These are phyloP conservation scores for Nakazawaea pomicola DNA, from an alignment of 805 yeast species.

Conservation along the genomic window DNA sequence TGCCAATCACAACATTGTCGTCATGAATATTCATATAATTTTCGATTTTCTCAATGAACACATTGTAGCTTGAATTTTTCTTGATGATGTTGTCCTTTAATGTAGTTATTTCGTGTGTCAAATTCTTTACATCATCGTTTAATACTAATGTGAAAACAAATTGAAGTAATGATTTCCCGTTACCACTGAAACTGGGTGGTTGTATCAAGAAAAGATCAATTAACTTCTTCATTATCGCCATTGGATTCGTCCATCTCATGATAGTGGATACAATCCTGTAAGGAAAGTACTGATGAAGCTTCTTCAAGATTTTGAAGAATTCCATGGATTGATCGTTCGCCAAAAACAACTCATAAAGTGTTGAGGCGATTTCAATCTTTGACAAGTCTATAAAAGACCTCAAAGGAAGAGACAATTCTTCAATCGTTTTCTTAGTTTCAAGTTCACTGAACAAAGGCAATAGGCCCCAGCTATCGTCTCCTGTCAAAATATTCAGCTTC, in stretches of 20 bases:
- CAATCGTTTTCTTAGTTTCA: constrained; percentile 44
- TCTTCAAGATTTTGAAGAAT: constrained; percentile 61
- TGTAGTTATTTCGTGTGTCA: constrained; percentile 46
- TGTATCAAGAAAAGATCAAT: constrained; percentile 81
- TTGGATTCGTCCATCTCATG: constrained; percentile 80
- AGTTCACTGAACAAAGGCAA: constrained; percentile 61
- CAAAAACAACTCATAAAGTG: constrained; percentile 72
- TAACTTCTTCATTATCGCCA: constrained; percentile 72
- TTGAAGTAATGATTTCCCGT: constrained; percentile 61
- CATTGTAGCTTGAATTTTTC: constrained; percentile 15
- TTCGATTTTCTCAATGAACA: constrained; percentile 22
- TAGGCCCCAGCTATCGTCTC: constrained; percentile 45
- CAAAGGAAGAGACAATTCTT: constrained; percentile 61
- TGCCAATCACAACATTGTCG: constrained; percentile 21
- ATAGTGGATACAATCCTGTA: constrained; percentile 74
- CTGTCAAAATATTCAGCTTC: constrained; percentile 20
- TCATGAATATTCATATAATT: constrained; percentile 21
- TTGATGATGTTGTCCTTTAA: constrained; percentile 35
- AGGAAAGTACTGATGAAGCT: constrained; percentile 76
- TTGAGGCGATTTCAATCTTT: constrained; percentile 77
- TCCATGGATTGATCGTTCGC: constrained; percentile 82
- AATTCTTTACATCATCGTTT: constrained; percentile 68
- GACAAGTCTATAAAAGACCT: constrained; percentile 75
- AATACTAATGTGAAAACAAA: constrained; percentile 66
- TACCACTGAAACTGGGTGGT: constrained; percentile 43